A percentile compares a stretch with the other conserved stretches of the same genome.
Evolutionary conservation across 306 rosid species (phyloP).

Genomic region (Lathyrus aphaca): DNA sequence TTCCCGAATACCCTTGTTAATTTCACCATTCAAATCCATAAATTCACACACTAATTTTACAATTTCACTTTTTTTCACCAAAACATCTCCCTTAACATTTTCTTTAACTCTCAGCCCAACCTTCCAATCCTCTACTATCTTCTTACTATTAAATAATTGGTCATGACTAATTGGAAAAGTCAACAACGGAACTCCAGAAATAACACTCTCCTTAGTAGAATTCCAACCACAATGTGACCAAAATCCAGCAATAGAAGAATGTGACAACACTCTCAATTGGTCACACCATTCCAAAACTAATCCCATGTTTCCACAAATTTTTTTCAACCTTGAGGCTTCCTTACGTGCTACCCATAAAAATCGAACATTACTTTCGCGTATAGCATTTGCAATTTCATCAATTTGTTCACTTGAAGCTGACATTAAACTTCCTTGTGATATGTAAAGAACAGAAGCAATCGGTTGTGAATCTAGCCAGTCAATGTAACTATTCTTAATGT

Average conservation of each 20-base stretch:
- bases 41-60: too few species aligned
- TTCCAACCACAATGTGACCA: slow-evolving; percentile 68
- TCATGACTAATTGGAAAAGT: too few species aligned
- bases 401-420: slow-evolving; percentile 44
- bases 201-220: slow-evolving; percentile 50
- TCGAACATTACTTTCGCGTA: slow-evolving; percentile 34
- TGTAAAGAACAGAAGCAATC: slow-evolving; percentile 42
- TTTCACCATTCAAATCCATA: too few species aligned
- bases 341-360: slow-evolving; percentile 42
- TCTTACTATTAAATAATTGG: too few species aligned
- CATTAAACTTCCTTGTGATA: slow-evolving; percentile 51
- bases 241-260: slow-evolving; percentile 50
- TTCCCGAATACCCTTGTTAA: too few species aligned
- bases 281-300: slow-evolving; percentile 57
- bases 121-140: too few species aligned
- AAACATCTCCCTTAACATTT: too few species aligned
- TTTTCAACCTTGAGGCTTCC: slow-evolving; percentile 37
- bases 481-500: slow-evolving; percentile 16
- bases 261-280: slow-evolving; percentile 52
- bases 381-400: slow-evolving; percentile 43
- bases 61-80: too few species aligned
- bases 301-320: slow-evolving; percentile 40
- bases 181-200: slow-evolving; percentile 51
- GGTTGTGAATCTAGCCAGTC: slow-evolving; percentile 56
- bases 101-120: too few species aligned